Evolutionary conservation across 306 rosid species (phyloP), one percentile per base, ranked within the genome.

Genomic region (Lotus japonicus): DNA sequence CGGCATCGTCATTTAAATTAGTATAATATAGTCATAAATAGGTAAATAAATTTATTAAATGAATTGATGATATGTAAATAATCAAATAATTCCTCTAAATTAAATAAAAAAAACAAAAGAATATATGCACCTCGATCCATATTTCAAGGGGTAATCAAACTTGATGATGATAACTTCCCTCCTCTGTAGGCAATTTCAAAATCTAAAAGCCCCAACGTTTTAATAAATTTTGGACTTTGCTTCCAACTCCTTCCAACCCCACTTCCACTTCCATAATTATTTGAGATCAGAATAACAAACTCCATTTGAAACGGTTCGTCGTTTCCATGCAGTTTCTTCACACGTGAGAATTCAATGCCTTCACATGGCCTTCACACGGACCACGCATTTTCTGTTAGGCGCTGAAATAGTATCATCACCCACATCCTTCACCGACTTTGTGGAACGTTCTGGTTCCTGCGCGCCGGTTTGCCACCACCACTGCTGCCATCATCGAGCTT

Each of bases 331-430:
- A 36, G 50, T 35, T 52, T 68, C 72, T 68, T 61, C 15, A 16
- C 79, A 74, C 73, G 58, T 73, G 67, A 3, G 62, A 66, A 62
- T 73, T 79, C 66, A 79, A 76, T 79, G 80, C 59, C 14, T 17
- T 55, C 77, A 76, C 75, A 15, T 71, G 67, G 64, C 23, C 9
- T 3, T 17, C 48, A 45, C 81, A 65, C 50, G 60, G 58, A 66
- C 33, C 33, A 31, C 36, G 36, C 7, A 31, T 31, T 31, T 31
- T 31, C 36, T 31, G 36, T 31, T 31, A n/a, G n/a, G n/a, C n/a
- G n/a, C n/a, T n/a, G n/a, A n/a, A n/a, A n/a, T n/a, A n/a, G n/a
- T n/a, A n/a, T n/a, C n/a, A n/a, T n/a, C n/a, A n/a, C n/a, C n/a
- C n/a, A n/a, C n/a, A n/a, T n/a, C n/a, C n/a, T 52, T 68, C 64